Evolutionary conservation across 1,139 yeast genomes (phyloP).

Genomic region (Yamadazyma kanchanaburiensis): DNA sequence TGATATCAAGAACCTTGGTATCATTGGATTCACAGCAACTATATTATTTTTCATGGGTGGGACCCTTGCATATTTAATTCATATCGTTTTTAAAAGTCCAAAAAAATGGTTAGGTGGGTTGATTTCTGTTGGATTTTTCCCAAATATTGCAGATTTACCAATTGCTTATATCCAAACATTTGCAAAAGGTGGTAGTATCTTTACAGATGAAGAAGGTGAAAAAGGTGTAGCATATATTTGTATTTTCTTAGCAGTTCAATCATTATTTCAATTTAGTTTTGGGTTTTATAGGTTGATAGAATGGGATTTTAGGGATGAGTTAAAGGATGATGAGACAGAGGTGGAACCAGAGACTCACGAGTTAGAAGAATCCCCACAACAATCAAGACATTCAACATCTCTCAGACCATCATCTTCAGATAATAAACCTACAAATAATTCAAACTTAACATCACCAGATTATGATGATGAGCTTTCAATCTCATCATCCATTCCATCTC

Average conservation of each 20-base stretch:
- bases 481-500: conserved; percentile 1
- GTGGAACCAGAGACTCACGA: background rate
- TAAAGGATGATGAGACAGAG: conserved; percentile 11
- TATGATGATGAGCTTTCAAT: conserved; percentile 1
- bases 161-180: conserved; percentile 85
- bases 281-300: conserved; percentile 75
- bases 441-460: background rate
- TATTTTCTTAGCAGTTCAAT: conserved; percentile 71
- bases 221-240: conserved; percentile 86
- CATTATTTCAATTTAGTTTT: conserved; percentile 67
- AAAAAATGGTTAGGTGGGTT: conserved; percentile 78
- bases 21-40: conserved; percentile 56
- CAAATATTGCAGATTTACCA: conserved; percentile 79
- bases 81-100: conserved; percentile 51
- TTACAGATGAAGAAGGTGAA: conserved; percentile 57
- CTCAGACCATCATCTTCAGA: conserved; percentile 1
- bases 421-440: background rate
- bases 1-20: conserved; percentile 74
- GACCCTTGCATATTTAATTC: conserved; percentile 29
- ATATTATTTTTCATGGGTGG: conserved; percentile 41
- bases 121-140: conserved; percentile 61
- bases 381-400: conserved; percentile 2
- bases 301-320: conserved; percentile 55
- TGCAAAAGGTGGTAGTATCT: conserved; percentile 58
- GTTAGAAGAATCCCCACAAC: background rate